Evolutionary conservation across 2,329 filamentous ascomycete species (phyloP).

Genomic region (Triangularia setosa): DNA sequence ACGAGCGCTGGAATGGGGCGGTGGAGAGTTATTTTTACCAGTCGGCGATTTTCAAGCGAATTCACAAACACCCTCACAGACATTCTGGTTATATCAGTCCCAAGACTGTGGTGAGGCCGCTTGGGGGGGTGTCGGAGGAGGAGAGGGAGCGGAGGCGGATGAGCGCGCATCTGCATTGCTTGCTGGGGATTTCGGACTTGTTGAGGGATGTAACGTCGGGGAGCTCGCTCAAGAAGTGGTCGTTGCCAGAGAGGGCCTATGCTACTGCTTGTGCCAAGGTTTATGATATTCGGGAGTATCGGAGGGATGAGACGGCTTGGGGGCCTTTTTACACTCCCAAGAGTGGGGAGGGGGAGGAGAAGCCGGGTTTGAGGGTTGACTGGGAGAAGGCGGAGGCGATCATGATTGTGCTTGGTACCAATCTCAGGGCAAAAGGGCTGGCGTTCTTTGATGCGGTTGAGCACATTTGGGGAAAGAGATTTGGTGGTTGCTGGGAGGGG

Average conservation of each 20-base stretch:
- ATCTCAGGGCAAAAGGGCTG: slow-evolving; percentile 49
- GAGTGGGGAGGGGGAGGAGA: not conserved
- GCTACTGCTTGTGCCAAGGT: slow-evolving; percentile 65
- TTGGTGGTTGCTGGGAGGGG: slow-evolving; percentile 50
- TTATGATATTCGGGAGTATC: slow-evolving; percentile 71
- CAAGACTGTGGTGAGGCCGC: not conserved
- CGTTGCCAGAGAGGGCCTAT: slow-evolving; percentile 34
- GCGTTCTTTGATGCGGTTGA: slow-evolving; percentile 43
- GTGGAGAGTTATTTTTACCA: not conserved
- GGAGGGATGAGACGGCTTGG: slow-evolving; percentile 54
- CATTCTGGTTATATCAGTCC: not conserved
- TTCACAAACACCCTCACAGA: not conserved
- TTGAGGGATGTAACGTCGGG: not conserved
- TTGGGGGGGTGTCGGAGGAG: not conserved
- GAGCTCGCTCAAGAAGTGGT: not conserved
- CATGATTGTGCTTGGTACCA: slow-evolving; percentile 64
- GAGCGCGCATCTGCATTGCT: slow-evolving; percentile 66
- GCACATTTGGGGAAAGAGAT: slow-evolving; percentile 53
- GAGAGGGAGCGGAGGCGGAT: slow-evolving; percentile 44
- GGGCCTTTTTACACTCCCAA: slow-evolving; percentile 55
- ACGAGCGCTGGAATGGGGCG: not conserved
- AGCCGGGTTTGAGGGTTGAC: slow-evolving; percentile 48
- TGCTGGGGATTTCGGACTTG: slow-evolving; percentile 48
- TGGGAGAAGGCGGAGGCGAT: slow-evolving; percentile 79
- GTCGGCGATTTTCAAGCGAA: not conserved